Conservation (phyloP, 2,329 filamentous ascomycete genomes). For the Ophioceras dolichostomum region DNA sequence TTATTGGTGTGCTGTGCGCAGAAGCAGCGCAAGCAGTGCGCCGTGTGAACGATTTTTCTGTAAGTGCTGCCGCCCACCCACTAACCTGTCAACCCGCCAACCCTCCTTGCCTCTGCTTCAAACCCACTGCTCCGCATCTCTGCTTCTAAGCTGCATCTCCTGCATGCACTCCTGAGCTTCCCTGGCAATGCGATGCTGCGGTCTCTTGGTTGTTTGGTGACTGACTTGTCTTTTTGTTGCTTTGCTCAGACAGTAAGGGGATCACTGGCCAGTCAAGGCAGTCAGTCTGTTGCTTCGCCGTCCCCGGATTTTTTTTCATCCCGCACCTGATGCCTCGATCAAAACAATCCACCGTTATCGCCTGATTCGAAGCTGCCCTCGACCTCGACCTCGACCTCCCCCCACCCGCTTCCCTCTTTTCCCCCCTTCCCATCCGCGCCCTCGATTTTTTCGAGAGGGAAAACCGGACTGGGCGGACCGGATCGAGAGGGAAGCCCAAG, state of each 20-base stretch:
- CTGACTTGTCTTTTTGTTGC: not conserved
- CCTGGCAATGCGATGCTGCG: not conserved
- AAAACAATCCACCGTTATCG: conserved; percentile 5
- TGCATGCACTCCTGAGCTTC: not conserved
- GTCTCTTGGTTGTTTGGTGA: too few species aligned
- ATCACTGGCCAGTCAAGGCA: too few species aligned
- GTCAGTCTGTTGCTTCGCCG: too few species aligned
- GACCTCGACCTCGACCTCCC: too few species aligned
- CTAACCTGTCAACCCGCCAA: too few species aligned
- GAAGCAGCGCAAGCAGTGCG: too few species aligned
- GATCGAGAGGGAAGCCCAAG: too few species aligned
- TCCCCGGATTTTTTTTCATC: conserved; percentile 3
- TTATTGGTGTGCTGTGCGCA: too few species aligned
- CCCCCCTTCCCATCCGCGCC: not conserved
- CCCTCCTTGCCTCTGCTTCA: not conserved
- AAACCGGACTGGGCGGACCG: conserved; percentile 5
- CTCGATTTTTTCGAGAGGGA: conserved; percentile 1
- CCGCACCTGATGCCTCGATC: conserved; percentile 9
- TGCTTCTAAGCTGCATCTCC: too few species aligned
- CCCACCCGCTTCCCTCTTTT: not conserved
- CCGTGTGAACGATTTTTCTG: too few species aligned
- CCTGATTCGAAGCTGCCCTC: conserved; percentile 6
- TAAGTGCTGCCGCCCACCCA: too few species aligned
- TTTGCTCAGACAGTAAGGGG: too few species aligned
- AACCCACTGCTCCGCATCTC: not conserved